Percentiles rank a stretch among this genome's conserved stretches.
These are phyloP conservation scores for Amanita inopinata DNA, from an alignment of 768 basidiomycete species.

Conservation along the genomic window DNA sequence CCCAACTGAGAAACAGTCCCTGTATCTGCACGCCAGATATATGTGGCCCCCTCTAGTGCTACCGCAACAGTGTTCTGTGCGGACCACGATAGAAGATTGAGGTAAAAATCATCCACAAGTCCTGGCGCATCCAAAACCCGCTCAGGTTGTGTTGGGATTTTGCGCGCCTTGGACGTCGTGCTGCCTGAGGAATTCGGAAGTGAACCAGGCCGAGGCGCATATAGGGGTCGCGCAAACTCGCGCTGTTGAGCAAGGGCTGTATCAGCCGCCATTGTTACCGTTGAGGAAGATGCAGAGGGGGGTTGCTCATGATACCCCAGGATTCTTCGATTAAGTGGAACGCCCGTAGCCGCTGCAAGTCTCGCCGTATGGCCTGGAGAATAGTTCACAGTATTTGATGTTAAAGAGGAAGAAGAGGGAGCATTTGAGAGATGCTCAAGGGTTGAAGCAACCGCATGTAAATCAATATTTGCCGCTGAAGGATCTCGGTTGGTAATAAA, in stretches of 20 bases:
- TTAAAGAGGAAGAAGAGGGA: conserved; percentile 20
- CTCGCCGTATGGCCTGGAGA: conserved; percentile 77
- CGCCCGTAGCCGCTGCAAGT: conserved; percentile 64
- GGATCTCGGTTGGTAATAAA: conserved; percentile 58
- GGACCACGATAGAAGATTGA: conserved; percentile 91
- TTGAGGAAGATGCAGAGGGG: conserved; percentile 61
- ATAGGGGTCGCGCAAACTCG: conserved; percentile 67
- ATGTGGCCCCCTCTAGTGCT: conserved; percentile 77
- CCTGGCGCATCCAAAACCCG: conserved; percentile 95
- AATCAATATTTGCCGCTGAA: conserved; percentile 29
- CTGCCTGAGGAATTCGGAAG: conserved; percentile 56
- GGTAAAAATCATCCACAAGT: conserved; percentile 91
- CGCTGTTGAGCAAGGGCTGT: conserved; percentile 67
- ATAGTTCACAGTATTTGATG: conserved; percentile 43
- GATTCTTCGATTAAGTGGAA: conserved; percentile 72
- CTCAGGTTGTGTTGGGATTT: conserved; percentile 80
- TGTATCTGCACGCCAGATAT: conserved; percentile 90
- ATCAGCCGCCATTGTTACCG: conserved; percentile 19
- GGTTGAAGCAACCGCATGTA: conserved; percentile 43
- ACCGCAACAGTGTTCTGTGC: conserved; percentile 82
- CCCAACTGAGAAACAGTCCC: conserved; percentile 75
- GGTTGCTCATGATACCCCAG: conserved; percentile 86
- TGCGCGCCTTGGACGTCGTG: conserved; percentile 61
- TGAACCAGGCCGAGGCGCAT: conserved; percentile 53
- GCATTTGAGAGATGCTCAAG: conserved; percentile 35